Evolutionary conservation across 371 early-diverging fungal genomes (phyloP).

Genomic region (Mucor lusitanicus): DNA sequence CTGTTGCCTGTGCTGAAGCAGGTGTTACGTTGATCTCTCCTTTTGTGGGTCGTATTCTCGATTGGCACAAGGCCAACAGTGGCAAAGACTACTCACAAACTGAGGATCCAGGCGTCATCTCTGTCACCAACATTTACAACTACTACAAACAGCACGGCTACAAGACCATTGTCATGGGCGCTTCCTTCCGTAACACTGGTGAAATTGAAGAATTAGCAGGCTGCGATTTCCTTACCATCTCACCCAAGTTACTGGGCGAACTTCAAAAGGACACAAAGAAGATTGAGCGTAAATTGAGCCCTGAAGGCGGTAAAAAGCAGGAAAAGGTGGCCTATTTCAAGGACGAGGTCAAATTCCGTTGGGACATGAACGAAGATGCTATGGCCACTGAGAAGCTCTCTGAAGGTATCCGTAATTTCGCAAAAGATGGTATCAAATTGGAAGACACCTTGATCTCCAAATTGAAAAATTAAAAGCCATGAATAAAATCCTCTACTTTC

Average conservation of each 20-base stretch:
- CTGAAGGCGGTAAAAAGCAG: conserved; percentile 57
- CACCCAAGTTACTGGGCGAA: conserved; percentile 82
- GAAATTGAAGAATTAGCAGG: conserved; percentile 96
- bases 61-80: conserved; percentile 93
- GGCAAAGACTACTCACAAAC: conserved; percentile 73
- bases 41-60: conserved; percentile 97
- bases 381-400: conserved; percentile 97
- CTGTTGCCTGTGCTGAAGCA: conserved; percentile 97
- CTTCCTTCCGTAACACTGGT: conserved; percentile 95
- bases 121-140: conserved; percentile 93
- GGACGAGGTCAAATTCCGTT: conserved; percentile 89
- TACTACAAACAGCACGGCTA: conserved; percentile 96
- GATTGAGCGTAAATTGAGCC: conserved; percentile 71
- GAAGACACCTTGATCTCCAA: conserved; percentile 63
- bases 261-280: conserved; percentile 64
- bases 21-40: conserved; percentile 96
- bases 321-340: conserved; percentile 67
- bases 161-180: conserved; percentile 98
- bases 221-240: conserved; percentile 95
- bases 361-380: conserved; percentile 94
- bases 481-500: neutral
- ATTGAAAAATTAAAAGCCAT: conserved; percentile 11
- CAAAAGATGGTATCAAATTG: conserved; percentile 86
- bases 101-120: conserved; percentile 92
- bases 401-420: conserved; percentile 96